These are phyloP conservation scores for Petunia secreta DNA, from an alignment of 257 asterid genomes.

Conservation along the genomic window DNA sequence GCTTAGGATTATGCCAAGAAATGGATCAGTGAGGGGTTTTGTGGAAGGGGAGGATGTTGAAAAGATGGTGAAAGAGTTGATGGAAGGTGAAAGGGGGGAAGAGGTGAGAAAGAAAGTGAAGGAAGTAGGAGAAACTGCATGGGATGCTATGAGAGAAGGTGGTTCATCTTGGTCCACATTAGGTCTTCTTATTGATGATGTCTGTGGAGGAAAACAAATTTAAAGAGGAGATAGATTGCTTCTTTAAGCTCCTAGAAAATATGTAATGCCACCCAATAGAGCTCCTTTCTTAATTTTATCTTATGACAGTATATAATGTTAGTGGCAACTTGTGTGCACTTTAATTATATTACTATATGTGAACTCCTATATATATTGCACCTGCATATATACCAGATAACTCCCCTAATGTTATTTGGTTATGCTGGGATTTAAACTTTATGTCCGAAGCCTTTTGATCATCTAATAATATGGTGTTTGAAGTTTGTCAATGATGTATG, in stretches of 20 bases:
- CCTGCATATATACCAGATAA: too few species aligned
- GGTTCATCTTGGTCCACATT: constrained; percentile 28
- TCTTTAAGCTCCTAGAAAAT: too few species aligned
- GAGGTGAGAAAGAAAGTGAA: constrained; percentile 72
- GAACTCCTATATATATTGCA: too few species aligned
- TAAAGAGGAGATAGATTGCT: too few species aligned
- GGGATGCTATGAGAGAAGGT: constrained; percentile 66
- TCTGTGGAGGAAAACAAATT: not conserved
- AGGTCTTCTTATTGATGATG: constrained; percentile 2
- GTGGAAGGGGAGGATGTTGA: constrained; percentile 56
- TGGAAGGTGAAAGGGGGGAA: constrained; percentile 57
- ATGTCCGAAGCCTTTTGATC: too few species aligned
- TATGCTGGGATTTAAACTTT: too few species aligned
- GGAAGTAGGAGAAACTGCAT: constrained; percentile 69
- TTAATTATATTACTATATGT: too few species aligned
- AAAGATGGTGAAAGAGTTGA: constrained; percentile 58
- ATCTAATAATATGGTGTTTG: not conserved
- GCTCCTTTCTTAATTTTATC: too few species aligned
- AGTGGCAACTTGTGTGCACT: too few species aligned
- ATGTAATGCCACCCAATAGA: too few species aligned
- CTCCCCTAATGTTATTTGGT: too few species aligned
- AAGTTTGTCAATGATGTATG: not conserved
- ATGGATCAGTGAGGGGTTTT: constrained; percentile 55
- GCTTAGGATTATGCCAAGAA: constrained; percentile 45
- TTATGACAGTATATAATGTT: too few species aligned